Conservation (phyloP, 2,329 filamentous ascomycete genomes). For the Plectosphaerella cucumerina region DNA sequence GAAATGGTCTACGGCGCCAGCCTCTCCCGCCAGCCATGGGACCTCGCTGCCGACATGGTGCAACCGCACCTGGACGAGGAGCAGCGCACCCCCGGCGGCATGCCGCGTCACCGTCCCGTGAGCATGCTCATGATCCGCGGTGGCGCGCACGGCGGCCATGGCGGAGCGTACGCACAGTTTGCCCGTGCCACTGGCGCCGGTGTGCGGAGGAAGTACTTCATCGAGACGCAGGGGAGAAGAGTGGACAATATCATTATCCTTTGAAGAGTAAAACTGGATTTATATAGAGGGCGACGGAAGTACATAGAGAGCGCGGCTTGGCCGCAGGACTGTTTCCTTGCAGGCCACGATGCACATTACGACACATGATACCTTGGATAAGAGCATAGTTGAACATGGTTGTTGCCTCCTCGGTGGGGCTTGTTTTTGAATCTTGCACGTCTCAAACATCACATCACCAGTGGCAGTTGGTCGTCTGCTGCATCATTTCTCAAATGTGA, state of each 20-base stretch:
- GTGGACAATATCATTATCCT: constrained; percentile 74
- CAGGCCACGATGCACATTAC: too few relatives aligned
- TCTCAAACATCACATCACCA: too few relatives aligned
- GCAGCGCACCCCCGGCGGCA: constrained; percentile 67
- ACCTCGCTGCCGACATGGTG: constrained; percentile 26
- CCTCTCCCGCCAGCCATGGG: constrained; percentile 12
- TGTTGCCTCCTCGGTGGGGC: too few relatives aligned
- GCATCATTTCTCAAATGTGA: too few relatives aligned
- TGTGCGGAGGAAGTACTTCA: constrained; percentile 71
- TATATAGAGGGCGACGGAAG: background rate
- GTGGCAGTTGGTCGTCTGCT: too few relatives aligned
- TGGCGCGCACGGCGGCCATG: constrained; percentile 43
- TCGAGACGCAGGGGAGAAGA: constrained; percentile 74
- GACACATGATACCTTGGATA: too few relatives aligned
- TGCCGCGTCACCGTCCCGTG: constrained; percentile 67
- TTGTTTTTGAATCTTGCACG: too few relatives aligned
- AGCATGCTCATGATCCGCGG: constrained; percentile 81
- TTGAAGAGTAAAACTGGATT: background rate
- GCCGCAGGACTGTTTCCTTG: background rate
- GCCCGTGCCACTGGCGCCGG: constrained; percentile 63
- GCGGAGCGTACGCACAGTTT: constrained; percentile 58
- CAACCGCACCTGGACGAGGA: constrained; percentile 70
- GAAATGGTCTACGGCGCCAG: constrained; percentile 17
- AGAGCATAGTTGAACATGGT: too few relatives aligned
- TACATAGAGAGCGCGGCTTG: background rate